phyloP scores from a whole-genome alignment of 129 eudicot species.

The Helichrysum umbraculigerum region DNA sequence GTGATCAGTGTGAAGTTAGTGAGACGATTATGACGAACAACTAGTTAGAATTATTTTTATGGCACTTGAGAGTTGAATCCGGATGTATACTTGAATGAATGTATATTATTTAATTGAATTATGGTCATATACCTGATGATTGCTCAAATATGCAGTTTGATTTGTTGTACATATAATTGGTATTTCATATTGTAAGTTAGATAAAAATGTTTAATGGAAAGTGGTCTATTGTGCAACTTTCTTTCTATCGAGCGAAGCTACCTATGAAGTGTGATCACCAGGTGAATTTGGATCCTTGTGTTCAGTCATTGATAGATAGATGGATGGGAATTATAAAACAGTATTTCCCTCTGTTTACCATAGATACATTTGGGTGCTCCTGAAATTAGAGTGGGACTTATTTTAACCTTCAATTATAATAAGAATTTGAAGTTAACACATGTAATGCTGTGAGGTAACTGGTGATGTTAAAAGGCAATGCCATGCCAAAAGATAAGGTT shows the following conservation, averaged over 20 bases:
- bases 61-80: background rate
- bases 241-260: too few species aligned
- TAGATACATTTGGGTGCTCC: background rate
- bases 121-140: background rate
- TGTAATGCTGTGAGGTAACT: too few species aligned
- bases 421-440: too few species aligned
- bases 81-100: background rate
- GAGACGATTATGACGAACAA: background rate
- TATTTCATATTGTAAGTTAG: background rate
- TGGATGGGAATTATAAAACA: too few species aligned
- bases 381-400: background rate
- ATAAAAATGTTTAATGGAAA: background rate
- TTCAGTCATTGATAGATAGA: too few species aligned
- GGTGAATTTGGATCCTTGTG: too few species aligned
- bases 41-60: background rate
- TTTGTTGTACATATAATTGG: background rate
- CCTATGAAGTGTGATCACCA: too few species aligned
- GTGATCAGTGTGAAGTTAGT: background rate
- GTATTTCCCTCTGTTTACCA: too few species aligned
- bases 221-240: too few species aligned
- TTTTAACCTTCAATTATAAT: too few species aligned
- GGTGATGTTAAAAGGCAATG: too few species aligned
- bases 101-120: background rate
- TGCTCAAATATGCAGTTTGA: conserved; percentile 7
- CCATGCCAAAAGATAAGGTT: background rate